Conservation (phyloP, 306 rosid genomes). For the Betula pendula region DNA sequence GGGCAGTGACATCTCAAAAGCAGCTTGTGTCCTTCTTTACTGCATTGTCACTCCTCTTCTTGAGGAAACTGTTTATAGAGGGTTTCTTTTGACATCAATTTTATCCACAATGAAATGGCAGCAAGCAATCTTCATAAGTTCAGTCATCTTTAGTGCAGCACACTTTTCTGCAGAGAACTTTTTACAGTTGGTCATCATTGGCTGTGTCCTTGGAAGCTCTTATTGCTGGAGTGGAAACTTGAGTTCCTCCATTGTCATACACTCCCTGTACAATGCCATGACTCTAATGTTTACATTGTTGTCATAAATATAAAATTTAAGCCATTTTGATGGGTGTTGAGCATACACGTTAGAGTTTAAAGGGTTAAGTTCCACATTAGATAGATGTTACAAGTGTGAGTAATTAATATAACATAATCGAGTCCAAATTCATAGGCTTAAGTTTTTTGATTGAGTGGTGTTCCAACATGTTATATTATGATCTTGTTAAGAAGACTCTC, state of each 20-base stretch:
- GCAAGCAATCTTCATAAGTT: slow-evolving; percentile 64
- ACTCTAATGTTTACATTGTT: slow-evolving; percentile 49
- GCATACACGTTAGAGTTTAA: too few species aligned
- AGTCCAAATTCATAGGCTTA: too few species aligned
- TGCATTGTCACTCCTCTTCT: slow-evolving; percentile 69
- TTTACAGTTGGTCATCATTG: slow-evolving; percentile 68
- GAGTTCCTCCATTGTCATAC: slow-evolving; percentile 57
- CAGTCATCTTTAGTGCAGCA: slow-evolving; percentile 64
- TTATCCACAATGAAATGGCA: slow-evolving; percentile 68
- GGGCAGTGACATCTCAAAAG: slow-evolving; percentile 50
- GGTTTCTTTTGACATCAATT: slow-evolving; percentile 70
- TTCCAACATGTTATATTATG: too few species aligned
- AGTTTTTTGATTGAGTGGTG: too few species aligned
- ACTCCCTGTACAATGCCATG: slow-evolving; percentile 77
- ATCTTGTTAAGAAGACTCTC: too few species aligned
- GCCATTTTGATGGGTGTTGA: neutral
- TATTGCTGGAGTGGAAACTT: slow-evolving; percentile 79
- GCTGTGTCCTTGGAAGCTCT: slow-evolving; percentile 72
- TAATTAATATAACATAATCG: too few species aligned
- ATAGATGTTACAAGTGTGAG: too few species aligned
- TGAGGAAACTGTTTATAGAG: slow-evolving; percentile 77
- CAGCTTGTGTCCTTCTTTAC: slow-evolving; percentile 52
- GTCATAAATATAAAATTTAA: slow-evolving; percentile 23
- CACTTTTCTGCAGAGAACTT: slow-evolving; percentile 74
- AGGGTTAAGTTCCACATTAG: too few species aligned